Conservation (phyloP, 495 filamentous ascomycete genomes). For the Tuber indicum region DNA sequence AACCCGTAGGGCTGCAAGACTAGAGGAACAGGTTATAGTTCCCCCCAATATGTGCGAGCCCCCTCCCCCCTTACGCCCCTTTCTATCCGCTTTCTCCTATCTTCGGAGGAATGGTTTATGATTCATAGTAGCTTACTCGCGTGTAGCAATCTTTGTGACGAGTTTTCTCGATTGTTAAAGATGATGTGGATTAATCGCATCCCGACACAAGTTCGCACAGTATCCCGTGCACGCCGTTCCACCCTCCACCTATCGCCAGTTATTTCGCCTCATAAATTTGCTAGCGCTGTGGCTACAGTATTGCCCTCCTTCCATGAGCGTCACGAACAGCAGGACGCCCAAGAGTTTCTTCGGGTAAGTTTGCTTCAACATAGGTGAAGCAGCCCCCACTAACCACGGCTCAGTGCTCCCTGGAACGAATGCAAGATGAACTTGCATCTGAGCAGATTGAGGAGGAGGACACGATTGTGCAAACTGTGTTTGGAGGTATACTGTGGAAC, state of each 20-base stretch:
- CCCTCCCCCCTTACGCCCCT: not conserved
- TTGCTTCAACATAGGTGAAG: not conserved
- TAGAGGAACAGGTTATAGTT: constrained; percentile 35
- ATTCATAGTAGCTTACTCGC: constrained; percentile 10
- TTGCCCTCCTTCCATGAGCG: constrained; percentile 39
- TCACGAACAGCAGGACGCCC: constrained; percentile 38
- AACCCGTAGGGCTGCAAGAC: constrained; percentile 35
- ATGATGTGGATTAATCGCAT: constrained; percentile 36
- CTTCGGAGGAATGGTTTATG: not conserved
- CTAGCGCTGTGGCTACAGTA: constrained; percentile 35
- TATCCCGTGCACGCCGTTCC: not conserved
- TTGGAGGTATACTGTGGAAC: constrained; percentile 39
- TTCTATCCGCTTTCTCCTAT: constrained; percentile 5
- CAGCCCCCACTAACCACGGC: constrained; percentile 5
- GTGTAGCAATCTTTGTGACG: constrained; percentile 36
- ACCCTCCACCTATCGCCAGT: constrained; percentile 15
- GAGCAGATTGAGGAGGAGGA: constrained; percentile 27
- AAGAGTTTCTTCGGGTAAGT: constrained; percentile 38
- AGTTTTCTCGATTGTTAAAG: constrained; percentile 38
- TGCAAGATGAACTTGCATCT: constrained; percentile 37
- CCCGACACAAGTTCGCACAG: not conserved
- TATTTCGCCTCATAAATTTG: constrained; percentile 39
- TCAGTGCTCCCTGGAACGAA: constrained; percentile 37
- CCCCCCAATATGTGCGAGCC: constrained; percentile 28
- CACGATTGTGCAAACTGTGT: constrained; percentile 35